A percentile compares a stretch with the other conserved stretches of the same genome.
Evolutionary conservation across 352 stramenopile genomes (phyloP).

Genomic region (Globisporangium orthogonon): DNA sequence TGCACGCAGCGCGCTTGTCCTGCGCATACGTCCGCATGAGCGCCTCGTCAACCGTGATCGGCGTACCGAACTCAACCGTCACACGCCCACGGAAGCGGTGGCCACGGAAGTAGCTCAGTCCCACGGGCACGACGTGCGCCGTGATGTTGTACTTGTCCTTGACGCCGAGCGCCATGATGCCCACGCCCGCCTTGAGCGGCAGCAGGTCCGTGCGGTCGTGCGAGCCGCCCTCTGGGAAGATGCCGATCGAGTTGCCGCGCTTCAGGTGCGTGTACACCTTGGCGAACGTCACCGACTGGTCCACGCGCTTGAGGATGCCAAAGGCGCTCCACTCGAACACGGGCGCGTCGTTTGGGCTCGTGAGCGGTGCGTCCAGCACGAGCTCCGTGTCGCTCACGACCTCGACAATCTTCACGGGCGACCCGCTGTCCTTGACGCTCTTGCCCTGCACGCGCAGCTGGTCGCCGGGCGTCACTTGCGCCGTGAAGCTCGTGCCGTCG

Average conservation of each 20-base stretch:
- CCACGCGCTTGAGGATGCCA: slow-evolving; percentile 89
- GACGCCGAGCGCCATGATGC: slow-evolving; percentile 96
- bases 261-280: slow-evolving; percentile 90
- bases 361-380: slow-evolving; percentile 43
- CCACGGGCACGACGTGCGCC: slow-evolving; percentile 95
- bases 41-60: slow-evolving; percentile 80
- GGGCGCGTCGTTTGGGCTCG: slow-evolving; percentile 24
- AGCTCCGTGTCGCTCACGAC: slow-evolving; percentile 86
- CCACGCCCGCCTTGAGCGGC: slow-evolving; percentile 96
- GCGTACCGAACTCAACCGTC: slow-evolving; percentile 95
- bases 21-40: slow-evolving; percentile 86
- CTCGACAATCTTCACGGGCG: slow-evolving; percentile 77
- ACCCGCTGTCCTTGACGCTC: slow-evolving; percentile 73
- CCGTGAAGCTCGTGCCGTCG: slow-evolving; percentile 66
- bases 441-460: slow-evolving; percentile 73
- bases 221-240: slow-evolving; percentile 97
- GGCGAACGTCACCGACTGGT: slow-evolving; percentile 90
- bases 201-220: slow-evolving; percentile 97
- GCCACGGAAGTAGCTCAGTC: slow-evolving; percentile 97
- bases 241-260: slow-evolving; percentile 89
- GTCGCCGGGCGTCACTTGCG: slow-evolving; percentile 71
- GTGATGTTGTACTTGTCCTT: slow-evolving; percentile 96
- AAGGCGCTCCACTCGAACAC: slow-evolving; percentile 51
- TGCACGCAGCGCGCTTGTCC: slow-evolving; percentile 80
- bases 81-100: slow-evolving; percentile 95